Evolutionary conservation across 495 filamentous ascomycete genomes (phyloP).

Genomic region (Pseudevernia furfuracea): DNA sequence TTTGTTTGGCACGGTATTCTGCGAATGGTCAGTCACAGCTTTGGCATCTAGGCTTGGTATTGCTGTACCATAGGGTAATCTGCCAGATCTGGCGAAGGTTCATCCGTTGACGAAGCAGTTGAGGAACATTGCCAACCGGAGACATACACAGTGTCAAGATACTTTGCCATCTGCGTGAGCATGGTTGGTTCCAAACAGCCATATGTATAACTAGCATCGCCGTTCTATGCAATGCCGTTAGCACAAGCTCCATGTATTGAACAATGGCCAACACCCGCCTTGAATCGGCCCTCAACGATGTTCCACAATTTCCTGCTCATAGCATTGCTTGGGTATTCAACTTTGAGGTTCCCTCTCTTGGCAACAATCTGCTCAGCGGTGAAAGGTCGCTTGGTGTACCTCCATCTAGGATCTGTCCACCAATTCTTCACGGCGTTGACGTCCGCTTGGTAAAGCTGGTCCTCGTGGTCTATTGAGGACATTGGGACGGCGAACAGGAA

Average conservation of each 20-base stretch:
- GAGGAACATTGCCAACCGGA: conserved; percentile 98
- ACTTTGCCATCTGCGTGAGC: conserved; percentile 99
- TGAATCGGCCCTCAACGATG: conserved; percentile 76
- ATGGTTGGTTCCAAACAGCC: conserved; percentile 96
- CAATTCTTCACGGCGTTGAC: conserved; percentile 82
- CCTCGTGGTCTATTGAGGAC: conserved; percentile 60
- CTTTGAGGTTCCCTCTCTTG: conserved; percentile 85
- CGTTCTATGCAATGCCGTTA: conserved; percentile 58
- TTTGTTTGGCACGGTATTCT: conserved; percentile 98
- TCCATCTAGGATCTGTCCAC: conserved; percentile 91
- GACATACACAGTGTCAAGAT: conserved; percentile 95
- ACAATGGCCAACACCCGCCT: conserved; percentile 46
- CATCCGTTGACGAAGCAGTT: conserved; percentile 86
- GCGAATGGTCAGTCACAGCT: conserved; percentile 9
- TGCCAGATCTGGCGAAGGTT: conserved; percentile 94
- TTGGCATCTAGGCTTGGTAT: not conserved
- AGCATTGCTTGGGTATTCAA: conserved; percentile 82
- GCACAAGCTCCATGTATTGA: too few relatives aligned
- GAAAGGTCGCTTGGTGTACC: conserved; percentile 84
- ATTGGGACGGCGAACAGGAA: conserved; percentile 30
- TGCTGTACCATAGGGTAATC: conserved; percentile 86
- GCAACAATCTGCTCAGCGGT: conserved; percentile 94
- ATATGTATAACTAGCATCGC: conserved; percentile 85
- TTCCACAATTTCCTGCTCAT: conserved; percentile 92
- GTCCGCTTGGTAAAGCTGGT: conserved; percentile 70